phyloP scores from a whole-genome alignment of 768 basidiomycete species.

The Nidularia pulvinata region DNA sequence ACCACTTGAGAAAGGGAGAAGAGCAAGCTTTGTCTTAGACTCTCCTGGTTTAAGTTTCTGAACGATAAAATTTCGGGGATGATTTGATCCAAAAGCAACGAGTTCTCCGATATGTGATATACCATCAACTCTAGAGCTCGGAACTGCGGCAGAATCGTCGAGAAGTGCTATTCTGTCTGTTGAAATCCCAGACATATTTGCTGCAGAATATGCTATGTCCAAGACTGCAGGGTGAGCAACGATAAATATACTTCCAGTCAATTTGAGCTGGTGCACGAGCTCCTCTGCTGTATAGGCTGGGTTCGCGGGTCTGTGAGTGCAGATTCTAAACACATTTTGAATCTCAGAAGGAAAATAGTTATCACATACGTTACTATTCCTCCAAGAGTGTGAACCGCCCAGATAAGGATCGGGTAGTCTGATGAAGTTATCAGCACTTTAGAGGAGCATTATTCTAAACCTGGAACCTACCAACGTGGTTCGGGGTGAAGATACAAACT shows the following conservation, averaged over 20 bases:
- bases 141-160: no score
- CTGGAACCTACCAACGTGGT: constrained; percentile 49
- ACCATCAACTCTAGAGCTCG: no score
- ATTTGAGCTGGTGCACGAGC: constrained; percentile 53
- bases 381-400: constrained; percentile 61
- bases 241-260: constrained; percentile 44
- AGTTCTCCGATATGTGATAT: no score
- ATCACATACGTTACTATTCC: constrained; percentile 60
- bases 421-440: not conserved
- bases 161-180: constrained; percentile 40
- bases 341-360: no score
- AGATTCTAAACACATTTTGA: constrained; percentile 7
- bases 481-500: constrained; percentile 69
- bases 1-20: constrained; percentile 74
- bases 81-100: constrained; percentile 37
- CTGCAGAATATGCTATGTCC: constrained; percentile 40
- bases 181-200: constrained; percentile 33
- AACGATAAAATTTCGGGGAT: constrained; percentile 39
- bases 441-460: not conserved
- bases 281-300: constrained; percentile 60
- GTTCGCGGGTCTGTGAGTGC: constrained; percentile 51
- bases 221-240: constrained; percentile 46
- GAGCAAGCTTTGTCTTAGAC: constrained; percentile 59
- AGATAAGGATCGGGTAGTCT: constrained; percentile 58
- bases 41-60: constrained; percentile 52